Percentiles rank a stretch among this genome's conserved stretches.
Evolutionary conservation across 2,329 filamentous ascomycete species (phyloP).

Genomic region (Fusarium sublunatum): DNA sequence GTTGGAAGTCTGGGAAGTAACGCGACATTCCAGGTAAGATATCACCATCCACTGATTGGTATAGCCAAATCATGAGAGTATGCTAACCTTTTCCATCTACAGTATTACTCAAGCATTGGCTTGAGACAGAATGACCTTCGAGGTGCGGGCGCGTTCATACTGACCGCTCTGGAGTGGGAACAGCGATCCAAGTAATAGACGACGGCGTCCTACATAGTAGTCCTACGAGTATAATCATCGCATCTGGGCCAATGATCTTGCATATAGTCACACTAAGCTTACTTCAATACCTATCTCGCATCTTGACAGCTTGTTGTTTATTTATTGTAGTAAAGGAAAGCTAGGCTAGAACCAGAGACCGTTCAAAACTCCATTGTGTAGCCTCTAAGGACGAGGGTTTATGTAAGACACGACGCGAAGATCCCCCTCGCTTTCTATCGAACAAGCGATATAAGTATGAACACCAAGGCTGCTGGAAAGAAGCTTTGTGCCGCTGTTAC

Average conservation of each 20-base stretch:
- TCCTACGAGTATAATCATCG: too few species aligned
- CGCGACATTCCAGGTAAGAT: slow-evolving; percentile 60
- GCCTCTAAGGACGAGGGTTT: not conserved
- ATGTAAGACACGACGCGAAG: slow-evolving; percentile 10
- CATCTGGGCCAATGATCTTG: too few species aligned
- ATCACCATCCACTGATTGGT: accelerated
- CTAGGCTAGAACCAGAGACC: not conserved
- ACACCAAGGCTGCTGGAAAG: not conserved
- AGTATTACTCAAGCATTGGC: slow-evolving; percentile 47
- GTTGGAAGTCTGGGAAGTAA: slow-evolving; percentile 63
- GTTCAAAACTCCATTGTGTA: too few species aligned
- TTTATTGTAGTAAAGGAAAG: not conserved
- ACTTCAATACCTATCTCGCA: too few species aligned
- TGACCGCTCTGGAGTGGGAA: slow-evolving; percentile 44
- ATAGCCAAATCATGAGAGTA: not conserved
- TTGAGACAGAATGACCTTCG: slow-evolving; percentile 43
- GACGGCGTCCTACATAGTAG: too few species aligned
- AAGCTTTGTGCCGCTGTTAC: not conserved
- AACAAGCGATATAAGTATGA: slow-evolving; percentile 16
- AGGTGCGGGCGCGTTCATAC: slow-evolving; percentile 41
- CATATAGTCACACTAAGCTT: too few species aligned
- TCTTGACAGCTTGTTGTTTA: not conserved
- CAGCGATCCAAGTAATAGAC: not conserved
- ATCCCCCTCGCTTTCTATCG: not conserved
- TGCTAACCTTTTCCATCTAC: not conserved